Conservation (phyloP, 768 basidiomycete genomes). For the Pisolithus tinctorius region DNA sequence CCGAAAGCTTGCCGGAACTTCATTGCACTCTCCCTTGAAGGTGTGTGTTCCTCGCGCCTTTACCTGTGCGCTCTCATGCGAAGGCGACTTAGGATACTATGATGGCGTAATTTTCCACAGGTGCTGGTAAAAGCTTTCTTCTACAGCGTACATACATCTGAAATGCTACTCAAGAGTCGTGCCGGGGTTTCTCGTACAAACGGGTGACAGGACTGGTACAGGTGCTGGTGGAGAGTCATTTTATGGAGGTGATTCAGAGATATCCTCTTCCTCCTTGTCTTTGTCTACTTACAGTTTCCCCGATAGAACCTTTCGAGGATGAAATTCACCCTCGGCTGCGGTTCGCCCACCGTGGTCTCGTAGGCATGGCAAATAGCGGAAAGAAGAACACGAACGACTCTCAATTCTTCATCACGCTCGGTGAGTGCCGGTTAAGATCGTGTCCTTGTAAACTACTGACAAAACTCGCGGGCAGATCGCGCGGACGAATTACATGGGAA, state of each 20-base stretch:
- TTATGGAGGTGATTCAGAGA: slow-evolving; percentile 61
- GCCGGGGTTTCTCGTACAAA: slow-evolving; percentile 89
- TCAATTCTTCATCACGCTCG: slow-evolving; percentile 92
- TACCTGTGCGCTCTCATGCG: slow-evolving; percentile 2
- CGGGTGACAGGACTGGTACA: slow-evolving; percentile 88
- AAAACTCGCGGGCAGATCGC: slow-evolving; percentile 44
- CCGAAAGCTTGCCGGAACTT: slow-evolving; percentile 94
- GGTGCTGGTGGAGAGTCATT: slow-evolving; percentile 93
- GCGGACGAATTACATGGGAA: slow-evolving; percentile 93
- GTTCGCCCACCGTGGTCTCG: slow-evolving; percentile 83
- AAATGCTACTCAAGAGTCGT: slow-evolving; percentile 50
- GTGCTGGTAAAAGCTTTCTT: slow-evolving; percentile 30
- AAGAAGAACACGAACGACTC: slow-evolving; percentile 86
- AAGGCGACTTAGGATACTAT: slow-evolving; percentile 68
- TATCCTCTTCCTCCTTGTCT: background rate
- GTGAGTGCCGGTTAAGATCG: slow-evolving; percentile 29
- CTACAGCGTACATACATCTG: background rate
- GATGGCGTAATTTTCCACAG: slow-evolving; percentile 94
- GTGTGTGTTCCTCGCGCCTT: slow-evolving; percentile 38
- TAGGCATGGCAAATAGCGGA: slow-evolving; percentile 92
- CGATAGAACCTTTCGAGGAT: slow-evolving; percentile 83
- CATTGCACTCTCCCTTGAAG: slow-evolving; percentile 83
- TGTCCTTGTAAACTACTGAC: background rate
- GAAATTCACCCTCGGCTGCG: slow-evolving; percentile 90
- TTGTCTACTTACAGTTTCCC: background rate